These are phyloP conservation scores for Saccharum hybrid DNA, from an alignment of 202 grass and related monocot genomes.

Conservation along the genomic window DNA sequence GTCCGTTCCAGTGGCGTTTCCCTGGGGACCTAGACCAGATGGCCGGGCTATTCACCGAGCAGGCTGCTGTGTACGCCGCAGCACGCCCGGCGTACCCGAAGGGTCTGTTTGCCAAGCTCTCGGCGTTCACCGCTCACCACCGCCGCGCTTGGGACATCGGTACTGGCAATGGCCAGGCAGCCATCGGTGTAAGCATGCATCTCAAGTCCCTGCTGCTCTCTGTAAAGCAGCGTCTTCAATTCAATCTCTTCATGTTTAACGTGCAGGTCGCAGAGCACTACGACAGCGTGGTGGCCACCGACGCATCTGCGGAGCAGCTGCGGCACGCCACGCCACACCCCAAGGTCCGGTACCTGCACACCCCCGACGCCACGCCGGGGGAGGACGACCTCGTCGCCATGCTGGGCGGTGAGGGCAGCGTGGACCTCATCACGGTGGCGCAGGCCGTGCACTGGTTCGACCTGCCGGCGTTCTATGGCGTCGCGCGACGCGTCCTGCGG, in stretches of 20 bases:
- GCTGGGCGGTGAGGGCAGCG: conserved; percentile 39
- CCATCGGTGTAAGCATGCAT: conserved; percentile 40
- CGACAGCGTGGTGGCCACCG: conserved; percentile 38
- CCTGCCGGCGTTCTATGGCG: conserved; percentile 47
- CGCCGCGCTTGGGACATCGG: conserved; percentile 47
- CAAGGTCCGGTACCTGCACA: conserved; percentile 43
- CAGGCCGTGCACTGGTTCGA: conserved; percentile 51
- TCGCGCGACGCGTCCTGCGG: conserved; percentile 32
- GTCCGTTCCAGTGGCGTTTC: too few relatives aligned
- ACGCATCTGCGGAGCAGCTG: conserved; percentile 35
- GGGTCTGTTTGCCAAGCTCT: conserved; percentile 49
- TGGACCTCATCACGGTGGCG: conserved; percentile 49
- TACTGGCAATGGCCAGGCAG: conserved; percentile 56
- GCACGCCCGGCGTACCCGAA: conserved; percentile 42
- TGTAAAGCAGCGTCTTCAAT: not conserved
- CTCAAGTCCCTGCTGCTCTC: not conserved
- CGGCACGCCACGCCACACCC: conserved; percentile 13
- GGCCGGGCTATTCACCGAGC: conserved; percentile 43
- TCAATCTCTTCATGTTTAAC: not conserved
- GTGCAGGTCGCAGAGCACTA: conserved; percentile 47
- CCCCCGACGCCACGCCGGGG: not conserved
- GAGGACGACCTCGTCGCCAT: not conserved
- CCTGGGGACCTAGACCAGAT: not conserved
- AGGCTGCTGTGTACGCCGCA: conserved; percentile 43
- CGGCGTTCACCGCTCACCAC: conserved; percentile 27